phyloP scores from a whole-genome alignment of 208 protist genomes.

The Blastocrithidia nonstop region DNA sequence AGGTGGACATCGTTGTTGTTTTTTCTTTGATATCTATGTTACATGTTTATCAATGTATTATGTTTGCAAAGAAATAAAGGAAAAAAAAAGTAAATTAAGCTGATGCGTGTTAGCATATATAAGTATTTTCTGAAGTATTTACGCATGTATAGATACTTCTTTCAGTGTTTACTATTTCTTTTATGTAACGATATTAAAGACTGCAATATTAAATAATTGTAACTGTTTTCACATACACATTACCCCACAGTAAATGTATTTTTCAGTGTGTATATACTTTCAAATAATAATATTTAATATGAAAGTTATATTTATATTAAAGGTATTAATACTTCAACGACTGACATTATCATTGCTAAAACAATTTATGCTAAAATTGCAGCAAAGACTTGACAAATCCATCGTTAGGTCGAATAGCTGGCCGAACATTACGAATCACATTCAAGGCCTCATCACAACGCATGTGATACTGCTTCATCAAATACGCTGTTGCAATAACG shows the following conservation, averaged over 20 bases:
- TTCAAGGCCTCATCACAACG: constrained; percentile 45
- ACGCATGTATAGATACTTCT: no score
- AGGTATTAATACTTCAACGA: no score
- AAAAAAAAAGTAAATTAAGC: neutral
- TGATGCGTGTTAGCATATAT: neutral
- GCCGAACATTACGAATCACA: constrained; percentile 40
- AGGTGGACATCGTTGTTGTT: no score
- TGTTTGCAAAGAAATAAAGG: neutral
- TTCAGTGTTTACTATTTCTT: no score
- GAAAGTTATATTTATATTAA: no score
- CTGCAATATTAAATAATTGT: neutral
- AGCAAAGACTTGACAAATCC: constrained; percentile 48
- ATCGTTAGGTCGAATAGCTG: constrained; percentile 61
- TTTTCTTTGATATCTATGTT: no score
- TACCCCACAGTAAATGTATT: neutral
- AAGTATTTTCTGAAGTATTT: no score
- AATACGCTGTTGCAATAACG: constrained; percentile 63
- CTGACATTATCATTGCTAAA: neutral
- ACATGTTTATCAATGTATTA: no score
- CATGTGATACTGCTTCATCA: constrained; percentile 57
- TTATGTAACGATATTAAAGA: no score
- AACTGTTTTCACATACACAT: neutral
- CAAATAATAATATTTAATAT: neutral
- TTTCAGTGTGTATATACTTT: neutral
- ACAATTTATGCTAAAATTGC: constrained; percentile 17